Evolutionary conservation across 2,329 filamentous ascomycete species (phyloP), one percentile per base, ranked within the genome.

Genomic region (Ceratocystis eucalypticola): DNA sequence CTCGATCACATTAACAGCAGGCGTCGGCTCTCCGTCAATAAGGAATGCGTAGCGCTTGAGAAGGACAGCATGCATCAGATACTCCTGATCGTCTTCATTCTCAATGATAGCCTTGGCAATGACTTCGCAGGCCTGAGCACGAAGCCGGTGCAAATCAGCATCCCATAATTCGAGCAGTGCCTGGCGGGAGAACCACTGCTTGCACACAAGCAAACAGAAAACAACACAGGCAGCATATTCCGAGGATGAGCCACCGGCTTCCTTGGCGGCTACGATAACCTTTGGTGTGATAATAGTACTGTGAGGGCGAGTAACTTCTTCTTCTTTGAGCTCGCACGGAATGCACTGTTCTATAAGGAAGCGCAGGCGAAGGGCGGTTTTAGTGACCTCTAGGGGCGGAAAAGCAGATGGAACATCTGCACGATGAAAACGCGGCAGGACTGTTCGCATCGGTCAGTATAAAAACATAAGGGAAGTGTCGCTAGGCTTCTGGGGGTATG

Each of bases 271-370:
- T 70, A 85, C 77, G 69, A 97, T 77, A 15, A 99, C 94, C 68
- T 84, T 82, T 2, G 78, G 78, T 0, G 91, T 96, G 73, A 99
- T 91, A 74, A 99, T 80, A 59, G 85, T 83, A 75, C 90, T 95
- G 76, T 97, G 91, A 2, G 93, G 85, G 63, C 81, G 82, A 3
- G 88, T 94, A 73, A 99, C 80, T 66, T 83, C 79, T 4, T 80
- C 80, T 73, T 89, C 85, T 67, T 94, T 87, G 48, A 99, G 81
- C 75, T 99, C 94, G 78, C 90, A 96, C 1, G 93, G 89, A 30
- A 99, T 84, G 66, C 91, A 87, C 74, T 91, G 84, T 76, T 96
- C 91, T 71, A 99, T 86, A 71, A 96, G 85, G 74, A 95, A 91
- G 72, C 93, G 95, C 70, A 99, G 80, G 67, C 91, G 89, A 17